Evolutionary conservation across 108 stramenopile species (phyloP).

Genomic region (Fragilaria radians): DNA sequence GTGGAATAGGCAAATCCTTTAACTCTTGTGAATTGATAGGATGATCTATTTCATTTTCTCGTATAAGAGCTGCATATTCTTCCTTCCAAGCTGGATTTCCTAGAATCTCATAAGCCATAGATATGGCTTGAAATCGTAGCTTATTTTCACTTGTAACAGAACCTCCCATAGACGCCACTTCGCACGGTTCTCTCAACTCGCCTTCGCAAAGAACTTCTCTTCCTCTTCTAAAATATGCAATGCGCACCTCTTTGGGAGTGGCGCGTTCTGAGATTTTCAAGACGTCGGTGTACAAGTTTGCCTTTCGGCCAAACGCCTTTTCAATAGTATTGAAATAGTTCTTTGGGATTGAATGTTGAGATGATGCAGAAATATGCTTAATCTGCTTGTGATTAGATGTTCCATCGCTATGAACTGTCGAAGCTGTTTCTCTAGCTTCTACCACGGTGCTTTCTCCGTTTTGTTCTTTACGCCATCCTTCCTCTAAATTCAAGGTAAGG

Average conservation of each 20-base stretch:
- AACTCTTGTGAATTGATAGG: too few relatives aligned
- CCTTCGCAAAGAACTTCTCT: conserved; percentile 17
- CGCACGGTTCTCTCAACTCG: neutral
- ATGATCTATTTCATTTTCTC: too few relatives aligned
- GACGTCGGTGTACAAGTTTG: conserved; percentile 33
- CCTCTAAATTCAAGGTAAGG: too few relatives aligned
- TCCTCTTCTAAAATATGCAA: conserved; percentile 58
- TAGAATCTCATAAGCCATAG: conserved; percentile 43
- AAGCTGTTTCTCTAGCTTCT: too few relatives aligned
- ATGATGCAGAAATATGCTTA: too few relatives aligned
- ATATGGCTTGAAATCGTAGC: conserved; percentile 32
- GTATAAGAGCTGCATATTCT: neutral
- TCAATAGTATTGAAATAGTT: conserved; percentile 5
- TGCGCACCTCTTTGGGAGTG: conserved; percentile 38
- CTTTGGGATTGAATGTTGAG: neutral
- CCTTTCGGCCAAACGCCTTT: conserved; percentile 27
- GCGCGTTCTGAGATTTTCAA: conserved; percentile 25
- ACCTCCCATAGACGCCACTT: conserved; percentile 1
- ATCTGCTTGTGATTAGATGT: too few relatives aligned
- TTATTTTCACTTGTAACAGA: conserved; percentile 9
- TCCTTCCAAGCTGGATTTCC: neutral
- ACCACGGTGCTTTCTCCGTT: too few relatives aligned
- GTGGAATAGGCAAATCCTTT: too few relatives aligned
- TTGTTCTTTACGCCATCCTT: too few relatives aligned
- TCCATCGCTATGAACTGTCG: too few relatives aligned